A percentile compares a stretch with the other conserved stretches of the same genome.
Evolutionary conservation across 257 asterid species (phyloP).

Genomic region (Solanum verrucosum): DNA sequence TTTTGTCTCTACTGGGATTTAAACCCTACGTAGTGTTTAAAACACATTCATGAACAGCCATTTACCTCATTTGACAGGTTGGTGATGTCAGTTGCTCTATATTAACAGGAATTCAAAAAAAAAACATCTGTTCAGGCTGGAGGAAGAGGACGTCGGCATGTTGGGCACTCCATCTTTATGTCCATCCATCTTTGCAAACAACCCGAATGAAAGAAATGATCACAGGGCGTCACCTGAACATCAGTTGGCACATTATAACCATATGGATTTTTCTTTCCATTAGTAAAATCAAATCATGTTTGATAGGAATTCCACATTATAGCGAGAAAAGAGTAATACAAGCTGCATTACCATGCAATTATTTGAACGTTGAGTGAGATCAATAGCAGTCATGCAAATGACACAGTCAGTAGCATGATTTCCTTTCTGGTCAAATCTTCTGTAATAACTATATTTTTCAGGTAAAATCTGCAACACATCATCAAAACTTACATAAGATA

Average conservation of each 20-base stretch:
- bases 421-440: conserved; percentile 60
- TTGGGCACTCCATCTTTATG: conserved; percentile 98
- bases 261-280: background rate
- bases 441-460: conserved; percentile 75
- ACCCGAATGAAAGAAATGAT: conserved; percentile 87
- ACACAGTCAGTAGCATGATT: conserved; percentile 68
- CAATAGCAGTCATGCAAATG: conserved; percentile 90
- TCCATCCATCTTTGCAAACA: conserved; percentile 99
- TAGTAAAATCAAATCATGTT: background rate
- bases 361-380: conserved; percentile 49
- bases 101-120: background rate
- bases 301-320: background rate
- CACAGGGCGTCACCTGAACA: conserved; percentile 83
- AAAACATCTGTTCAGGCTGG: conserved; percentile 48
- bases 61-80: conserved; percentile 39
- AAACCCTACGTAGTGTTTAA: background rate
- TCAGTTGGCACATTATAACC: background rate
- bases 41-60: background rate
- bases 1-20: background rate
- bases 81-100: conserved; percentile 10
- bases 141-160: conserved; percentile 92
- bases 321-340: background rate
- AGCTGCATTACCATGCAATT: conserved; percentile 73
- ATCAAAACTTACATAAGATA: background rate
- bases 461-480: conserved; percentile 67